Percentiles rank a stretch among this genome's conserved stretches.
Evolutionary conservation across 1,139 yeast genomes (phyloP).

Genomic region (Kurtzmaniella quercitrusa): DNA sequence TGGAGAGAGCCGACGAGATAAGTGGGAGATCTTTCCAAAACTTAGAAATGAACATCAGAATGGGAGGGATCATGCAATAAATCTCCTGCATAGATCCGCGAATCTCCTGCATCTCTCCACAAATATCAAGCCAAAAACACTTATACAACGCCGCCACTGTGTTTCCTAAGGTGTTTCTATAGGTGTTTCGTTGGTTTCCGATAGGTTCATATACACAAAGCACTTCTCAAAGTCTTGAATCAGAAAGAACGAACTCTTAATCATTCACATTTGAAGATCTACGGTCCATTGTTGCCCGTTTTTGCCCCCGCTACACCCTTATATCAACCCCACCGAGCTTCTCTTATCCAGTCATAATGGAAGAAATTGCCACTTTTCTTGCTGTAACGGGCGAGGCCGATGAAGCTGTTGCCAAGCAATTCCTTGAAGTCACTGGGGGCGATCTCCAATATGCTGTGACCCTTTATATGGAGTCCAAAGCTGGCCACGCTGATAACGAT

Average conservation of each 20-base stretch:
- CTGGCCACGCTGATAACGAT: slow-evolving; percentile 35
- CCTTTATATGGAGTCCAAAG: slow-evolving; percentile 64
- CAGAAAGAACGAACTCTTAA: neutral
- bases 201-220: no score
- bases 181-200: no score
- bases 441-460: slow-evolving; percentile 84
- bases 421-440: slow-evolving; percentile 73
- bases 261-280: neutral
- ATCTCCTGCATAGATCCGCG: no score
- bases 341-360: slow-evolving; percentile 25
- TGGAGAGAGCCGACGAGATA: neutral
- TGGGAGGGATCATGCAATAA: no score
- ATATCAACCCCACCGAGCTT: neutral
- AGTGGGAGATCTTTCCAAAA: neutral
- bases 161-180: no score
- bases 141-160: no score
- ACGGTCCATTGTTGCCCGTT: neutral
- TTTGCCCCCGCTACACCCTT: neutral
- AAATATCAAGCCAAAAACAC: no score
- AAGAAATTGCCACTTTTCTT: slow-evolving; percentile 69
- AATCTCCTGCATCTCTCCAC: no score
- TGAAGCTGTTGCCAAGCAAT: slow-evolving; percentile 67
- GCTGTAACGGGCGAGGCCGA: slow-evolving; percentile 81
- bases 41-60: no score
- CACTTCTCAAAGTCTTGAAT: no score